Evolutionary conservation across 306 rosid species (phyloP), one percentile per base, ranked within the genome.

Genomic region (Benincasa hispida): DNA sequence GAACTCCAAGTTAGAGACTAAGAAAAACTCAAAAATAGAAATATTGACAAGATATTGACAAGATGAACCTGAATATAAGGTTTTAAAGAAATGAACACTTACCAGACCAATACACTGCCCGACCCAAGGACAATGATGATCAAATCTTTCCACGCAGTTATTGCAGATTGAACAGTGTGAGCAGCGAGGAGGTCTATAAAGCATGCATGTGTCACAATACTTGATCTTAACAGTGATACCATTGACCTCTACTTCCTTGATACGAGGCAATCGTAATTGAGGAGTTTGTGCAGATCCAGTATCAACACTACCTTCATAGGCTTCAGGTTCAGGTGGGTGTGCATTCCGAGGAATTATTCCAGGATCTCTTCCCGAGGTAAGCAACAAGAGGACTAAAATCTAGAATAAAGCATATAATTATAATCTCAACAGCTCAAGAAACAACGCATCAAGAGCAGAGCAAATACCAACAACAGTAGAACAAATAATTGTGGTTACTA

Each of bases 71-170:
- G 10, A 41, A 62, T 2, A 9, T 37, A 37, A 66, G 30, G 73
- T 57, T 21, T 13, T 45, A 74, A 2, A 5, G 56, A 74, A 41
- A 80, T 39, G n/a, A 67, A 41, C 78, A 85, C 94, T 45, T 85
- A 93, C 98, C 89, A 89, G 89, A 56, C 99, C 99, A 76, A 94
- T 94, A 83, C 99, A 94, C 85, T 94, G 99, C 27, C 99, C 99
- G 72, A 94, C 96, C 99, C 99, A 94, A 32, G 99, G 99, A 80
- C 99, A 94, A 82, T 94, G 99, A 70, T 94, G 99, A 83, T 94
- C 99, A 68, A 94, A 94, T 61, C 96, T 87, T 79, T 92, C 96
- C 11, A 94, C 98, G 68, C 98, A 94, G 84, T 94, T 94, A 61
- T 94, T 94, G 89, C 99, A 94, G 72, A 94, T 94, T 28, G 99